Conservation (phyloP, 805 yeast species). For the Clavispora vitiphila region DNA sequence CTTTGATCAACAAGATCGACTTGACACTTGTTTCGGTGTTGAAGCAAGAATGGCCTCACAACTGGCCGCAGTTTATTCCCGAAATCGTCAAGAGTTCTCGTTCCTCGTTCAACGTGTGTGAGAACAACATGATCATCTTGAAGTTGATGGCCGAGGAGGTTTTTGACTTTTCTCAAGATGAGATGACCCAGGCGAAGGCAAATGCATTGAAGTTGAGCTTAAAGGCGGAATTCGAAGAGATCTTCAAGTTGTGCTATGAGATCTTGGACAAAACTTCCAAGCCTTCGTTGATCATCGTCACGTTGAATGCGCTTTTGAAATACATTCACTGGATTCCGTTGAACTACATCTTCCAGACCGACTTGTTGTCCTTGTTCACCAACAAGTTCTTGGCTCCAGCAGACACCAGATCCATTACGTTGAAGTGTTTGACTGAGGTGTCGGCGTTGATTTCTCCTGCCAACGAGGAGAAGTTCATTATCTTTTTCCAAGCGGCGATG, state of each 20-base stretch:
- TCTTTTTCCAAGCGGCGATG: slow-evolving; percentile 69
- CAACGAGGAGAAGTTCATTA: slow-evolving; percentile 51
- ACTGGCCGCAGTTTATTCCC: slow-evolving; percentile 97
- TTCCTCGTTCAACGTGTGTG: slow-evolving; percentile 89
- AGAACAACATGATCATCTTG: slow-evolving; percentile 92
- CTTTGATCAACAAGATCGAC: slow-evolving; percentile 89
- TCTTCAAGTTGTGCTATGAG: slow-evolving; percentile 88
- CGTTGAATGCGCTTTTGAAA: slow-evolving; percentile 74
- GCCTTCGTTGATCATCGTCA: slow-evolving; percentile 77
- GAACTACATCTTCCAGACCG: slow-evolving; percentile 85
- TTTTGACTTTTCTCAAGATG: slow-evolving; percentile 91
- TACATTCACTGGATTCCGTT: slow-evolving; percentile 94
- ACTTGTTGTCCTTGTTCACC: slow-evolving; percentile 65
- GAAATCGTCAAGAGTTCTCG: slow-evolving; percentile 83
- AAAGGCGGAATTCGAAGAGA: slow-evolving; percentile 87
- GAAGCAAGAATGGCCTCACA: slow-evolving; percentile 98
- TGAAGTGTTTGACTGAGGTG: slow-evolving; percentile 92
- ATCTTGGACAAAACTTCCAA: slow-evolving; percentile 86
- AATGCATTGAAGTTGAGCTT: slow-evolving; percentile 74
- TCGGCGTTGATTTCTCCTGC: slow-evolving; percentile 59
- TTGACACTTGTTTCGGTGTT: slow-evolving; percentile 88
- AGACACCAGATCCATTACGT: slow-evolving; percentile 76
- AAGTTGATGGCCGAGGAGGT: slow-evolving; percentile 91
- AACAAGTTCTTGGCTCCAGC: slow-evolving; percentile 71
- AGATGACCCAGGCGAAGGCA: slow-evolving; percentile 94